Conservation (phyloP, 2,329 filamentous ascomycete species). For the Neopestalotiopsis sp. region DNA sequence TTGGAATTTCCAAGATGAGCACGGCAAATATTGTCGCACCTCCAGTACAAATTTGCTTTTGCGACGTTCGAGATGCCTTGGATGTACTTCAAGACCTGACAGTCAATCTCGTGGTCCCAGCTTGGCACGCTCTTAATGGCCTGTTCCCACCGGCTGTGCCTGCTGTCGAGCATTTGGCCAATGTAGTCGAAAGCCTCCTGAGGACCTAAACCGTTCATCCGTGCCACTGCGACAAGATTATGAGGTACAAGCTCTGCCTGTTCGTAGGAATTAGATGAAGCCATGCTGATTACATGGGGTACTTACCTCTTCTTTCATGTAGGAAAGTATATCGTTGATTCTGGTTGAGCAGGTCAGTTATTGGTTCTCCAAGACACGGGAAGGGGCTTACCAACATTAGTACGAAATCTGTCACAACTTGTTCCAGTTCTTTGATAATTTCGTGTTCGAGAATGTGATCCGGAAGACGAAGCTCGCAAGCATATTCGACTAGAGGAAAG, state of each 20-base stretch:
- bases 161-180: slow-evolving; percentile 22
- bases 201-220: slow-evolving; percentile 20
- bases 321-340: slow-evolving; percentile 25
- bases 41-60: slow-evolving; percentile 24
- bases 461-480: slow-evolving; percentile 17
- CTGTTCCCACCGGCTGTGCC: slow-evolving; percentile 21
- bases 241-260: slow-evolving; percentile 24
- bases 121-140: slow-evolving; percentile 17
- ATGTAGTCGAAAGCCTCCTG: slow-evolving; percentile 25
- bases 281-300: background rate
- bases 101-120: slow-evolving; percentile 20
- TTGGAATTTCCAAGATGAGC: no score
- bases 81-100: slow-evolving; percentile 18
- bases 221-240: slow-evolving; percentile 24
- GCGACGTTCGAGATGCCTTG: slow-evolving; percentile 20
- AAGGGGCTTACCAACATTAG: background rate
- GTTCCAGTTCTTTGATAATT: background rate
- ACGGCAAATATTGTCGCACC: slow-evolving; percentile 12
- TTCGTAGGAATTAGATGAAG: background rate
- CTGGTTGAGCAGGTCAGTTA: background rate
- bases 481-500: slow-evolving; percentile 23
- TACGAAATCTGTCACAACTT: background rate
- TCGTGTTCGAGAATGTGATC: background rate
- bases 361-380: background rate
- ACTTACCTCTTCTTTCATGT: slow-evolving; percentile 24